These are phyloP conservation scores for Carex kokanica DNA, from an alignment of 176 grass and related monocot species.

Conservation along the genomic window DNA sequence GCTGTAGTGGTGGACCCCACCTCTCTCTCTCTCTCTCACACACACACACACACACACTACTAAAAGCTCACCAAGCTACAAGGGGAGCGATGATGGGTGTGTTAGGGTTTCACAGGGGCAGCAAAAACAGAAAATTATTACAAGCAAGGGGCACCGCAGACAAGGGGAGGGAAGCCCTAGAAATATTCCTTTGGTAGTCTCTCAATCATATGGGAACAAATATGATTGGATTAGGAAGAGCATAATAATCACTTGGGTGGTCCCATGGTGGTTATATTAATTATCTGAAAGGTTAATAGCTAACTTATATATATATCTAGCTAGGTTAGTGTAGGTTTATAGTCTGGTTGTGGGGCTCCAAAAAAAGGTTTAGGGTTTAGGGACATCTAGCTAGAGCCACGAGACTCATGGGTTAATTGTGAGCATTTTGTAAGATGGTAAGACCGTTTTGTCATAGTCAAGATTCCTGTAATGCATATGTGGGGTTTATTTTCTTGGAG, in stretches of 20 bases:
- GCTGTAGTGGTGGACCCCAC: slow-evolving; percentile 33
- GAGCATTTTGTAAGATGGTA: slow-evolving; percentile 25
- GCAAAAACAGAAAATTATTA: slow-evolving; percentile 40
- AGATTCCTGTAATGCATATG: slow-evolving; percentile 49
- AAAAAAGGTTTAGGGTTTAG: slow-evolving; percentile 25
- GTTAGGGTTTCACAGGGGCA: slow-evolving; percentile 12
- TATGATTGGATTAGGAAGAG: slow-evolving; percentile 74
- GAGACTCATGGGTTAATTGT: slow-evolving; percentile 1
- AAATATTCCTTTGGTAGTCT: slow-evolving; percentile 92
- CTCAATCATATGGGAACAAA: slow-evolving; percentile 62
- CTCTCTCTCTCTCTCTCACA: not conserved
- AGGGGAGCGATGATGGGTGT: slow-evolving; percentile 5
- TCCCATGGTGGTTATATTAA: slow-evolving; percentile 24
- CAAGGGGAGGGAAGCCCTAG: slow-evolving; percentile 51
- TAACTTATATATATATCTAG: not conserved
- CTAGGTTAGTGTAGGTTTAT: slow-evolving; percentile 21
- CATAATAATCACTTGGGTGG: too few relatives aligned
- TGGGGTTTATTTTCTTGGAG: slow-evolving; percentile 24
- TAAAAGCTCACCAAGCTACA: not conserved
- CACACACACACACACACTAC: not conserved
- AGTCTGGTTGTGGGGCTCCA: slow-evolving; percentile 15
- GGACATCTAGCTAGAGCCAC: slow-evolving; percentile 20
- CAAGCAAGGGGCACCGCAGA: slow-evolving; percentile 53
- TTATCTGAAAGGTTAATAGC: not conserved
- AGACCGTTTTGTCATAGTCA: slow-evolving; percentile 43